phyloP scores from a whole-genome alignment of 768 basidiomycete genomes.

The Pilatotrama ljubarskyi region DNA sequence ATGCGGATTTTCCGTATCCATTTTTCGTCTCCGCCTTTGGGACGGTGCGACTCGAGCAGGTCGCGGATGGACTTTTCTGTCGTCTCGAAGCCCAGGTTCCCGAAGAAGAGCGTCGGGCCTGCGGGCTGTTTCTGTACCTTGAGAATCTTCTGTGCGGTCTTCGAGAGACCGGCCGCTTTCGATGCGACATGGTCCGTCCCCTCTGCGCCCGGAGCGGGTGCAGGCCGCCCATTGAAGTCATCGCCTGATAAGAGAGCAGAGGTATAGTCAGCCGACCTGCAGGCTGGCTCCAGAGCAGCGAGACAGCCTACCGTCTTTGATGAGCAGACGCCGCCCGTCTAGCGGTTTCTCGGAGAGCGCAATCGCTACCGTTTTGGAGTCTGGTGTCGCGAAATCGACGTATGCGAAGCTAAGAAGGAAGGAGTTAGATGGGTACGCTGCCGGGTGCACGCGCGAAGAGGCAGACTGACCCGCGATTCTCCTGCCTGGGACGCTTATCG shows the following conservation, averaged over 20 bases:
- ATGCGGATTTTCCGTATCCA: conserved; percentile 85
- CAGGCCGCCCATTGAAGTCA: conserved; percentile 72
- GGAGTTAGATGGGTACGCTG: conserved; percentile 18
- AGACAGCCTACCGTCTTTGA: conserved; percentile 77
- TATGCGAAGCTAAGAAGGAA: conserved; percentile 80
- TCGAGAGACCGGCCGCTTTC: conserved; percentile 43
- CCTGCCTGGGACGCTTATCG: conserved; percentile 44
- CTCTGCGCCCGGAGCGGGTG: conserved; percentile 36
- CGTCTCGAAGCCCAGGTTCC: conserved; percentile 90
- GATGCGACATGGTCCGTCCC: conserved; percentile 17
- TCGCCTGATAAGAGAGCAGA: conserved; percentile 48
- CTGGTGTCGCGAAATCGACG: conserved; percentile 84
- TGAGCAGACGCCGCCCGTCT: conserved; percentile 84
- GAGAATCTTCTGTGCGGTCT: conserved; percentile 78
- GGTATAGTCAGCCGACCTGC: neutral
- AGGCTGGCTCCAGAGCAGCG: neutral
- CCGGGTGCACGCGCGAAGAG: neutral
- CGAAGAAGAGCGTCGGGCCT: conserved; percentile 86
- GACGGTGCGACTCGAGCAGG: conserved; percentile 69
- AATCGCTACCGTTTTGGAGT: conserved; percentile 75
- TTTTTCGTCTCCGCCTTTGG: conserved; percentile 33
- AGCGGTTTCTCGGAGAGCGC: conserved; percentile 78
- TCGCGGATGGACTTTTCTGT: conserved; percentile 75
- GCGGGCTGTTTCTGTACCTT: conserved; percentile 78
- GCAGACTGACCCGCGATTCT: conserved; percentile 77